Conservation (phyloP, 805 yeast genomes). For the Komagataella phaffii region DNA sequence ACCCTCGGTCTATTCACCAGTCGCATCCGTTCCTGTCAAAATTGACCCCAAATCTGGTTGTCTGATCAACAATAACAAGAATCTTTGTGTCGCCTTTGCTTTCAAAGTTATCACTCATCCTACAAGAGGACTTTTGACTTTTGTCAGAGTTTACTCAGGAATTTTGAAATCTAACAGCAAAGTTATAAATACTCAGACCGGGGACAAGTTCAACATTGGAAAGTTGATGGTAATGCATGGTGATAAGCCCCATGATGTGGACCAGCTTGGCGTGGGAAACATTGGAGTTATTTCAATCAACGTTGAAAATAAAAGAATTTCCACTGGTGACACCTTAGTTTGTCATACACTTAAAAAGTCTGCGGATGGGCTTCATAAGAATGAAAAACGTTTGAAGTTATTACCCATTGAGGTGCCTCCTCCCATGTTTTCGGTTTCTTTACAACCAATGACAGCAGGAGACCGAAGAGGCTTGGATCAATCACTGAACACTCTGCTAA, state of each 20-base stretch:
- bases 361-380: conserved; percentile 10
- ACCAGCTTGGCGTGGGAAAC: conserved; percentile 54
- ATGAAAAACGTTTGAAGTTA: conserved; percentile 34
- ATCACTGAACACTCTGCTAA: conserved; percentile 49
- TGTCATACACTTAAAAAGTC: conserved; percentile 42
- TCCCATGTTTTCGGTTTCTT: conserved; percentile 77
- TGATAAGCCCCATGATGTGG: conserved; percentile 64
- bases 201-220: conserved; percentile 49
- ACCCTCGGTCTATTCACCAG: conserved; percentile 33
- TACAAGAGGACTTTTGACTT: conserved; percentile 70
- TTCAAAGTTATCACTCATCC: conserved; percentile 87
- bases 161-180: conserved; percentile 46
- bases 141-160: conserved; percentile 83
- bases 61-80: conserved; percentile 39
- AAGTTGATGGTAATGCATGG: conserved; percentile 81
- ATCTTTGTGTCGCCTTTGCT: conserved; percentile 66
- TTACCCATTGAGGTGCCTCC: conserved; percentile 82
- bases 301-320: conserved; percentile 35
- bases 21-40: conserved; percentile 15
- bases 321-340: conserved; percentile 86
- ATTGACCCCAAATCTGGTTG: conserved; percentile 32
- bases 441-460: conserved; percentile 76
- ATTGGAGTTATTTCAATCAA: conserved; percentile 83
- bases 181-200: conserved; percentile 57
- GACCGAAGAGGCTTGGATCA: conserved; percentile 64